Conservation (phyloP, 257 asterid genomes). For the Buddleja alternifolia region DNA sequence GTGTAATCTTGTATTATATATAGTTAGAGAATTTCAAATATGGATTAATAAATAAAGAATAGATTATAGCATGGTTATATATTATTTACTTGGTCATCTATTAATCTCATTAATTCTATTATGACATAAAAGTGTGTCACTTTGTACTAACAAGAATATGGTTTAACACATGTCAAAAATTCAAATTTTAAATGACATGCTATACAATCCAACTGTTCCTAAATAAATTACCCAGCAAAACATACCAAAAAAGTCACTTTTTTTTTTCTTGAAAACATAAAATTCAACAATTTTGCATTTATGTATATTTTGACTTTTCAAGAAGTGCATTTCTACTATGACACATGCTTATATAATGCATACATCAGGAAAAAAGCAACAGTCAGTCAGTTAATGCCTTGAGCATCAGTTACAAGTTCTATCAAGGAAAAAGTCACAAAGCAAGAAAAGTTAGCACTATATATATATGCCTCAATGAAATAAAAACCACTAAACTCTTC, state of each 20-base stretch:
- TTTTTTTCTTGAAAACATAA: slow-evolving; percentile 23
- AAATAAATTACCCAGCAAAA: slow-evolving; percentile 8
- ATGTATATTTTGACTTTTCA: slow-evolving; percentile 23
- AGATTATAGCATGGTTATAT: background rate
- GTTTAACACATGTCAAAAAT: background rate
- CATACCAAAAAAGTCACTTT: background rate
- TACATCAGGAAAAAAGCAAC: slow-evolving; percentile 17
- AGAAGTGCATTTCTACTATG: background rate
- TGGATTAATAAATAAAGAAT: background rate
- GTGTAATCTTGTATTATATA: background rate
- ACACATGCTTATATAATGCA: slow-evolving; percentile 19
- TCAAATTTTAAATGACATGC: background rate
- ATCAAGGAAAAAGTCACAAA: slow-evolving; percentile 10
- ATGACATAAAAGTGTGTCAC: background rate
- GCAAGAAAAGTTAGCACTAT: background rate
- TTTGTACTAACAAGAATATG: background rate
- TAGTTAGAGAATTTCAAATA: background rate
- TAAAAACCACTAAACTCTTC: background rate
- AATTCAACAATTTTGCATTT: slow-evolving; percentile 9
- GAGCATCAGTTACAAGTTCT: slow-evolving; percentile 35
- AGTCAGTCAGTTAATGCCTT: background rate
- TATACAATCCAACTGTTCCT: background rate
- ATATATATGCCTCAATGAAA: background rate
- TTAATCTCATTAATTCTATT: background rate
- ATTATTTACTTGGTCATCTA: background rate